Conservation (phyloP, 78 protist genomes). For the Chrysochromulina tobinii region DNA sequence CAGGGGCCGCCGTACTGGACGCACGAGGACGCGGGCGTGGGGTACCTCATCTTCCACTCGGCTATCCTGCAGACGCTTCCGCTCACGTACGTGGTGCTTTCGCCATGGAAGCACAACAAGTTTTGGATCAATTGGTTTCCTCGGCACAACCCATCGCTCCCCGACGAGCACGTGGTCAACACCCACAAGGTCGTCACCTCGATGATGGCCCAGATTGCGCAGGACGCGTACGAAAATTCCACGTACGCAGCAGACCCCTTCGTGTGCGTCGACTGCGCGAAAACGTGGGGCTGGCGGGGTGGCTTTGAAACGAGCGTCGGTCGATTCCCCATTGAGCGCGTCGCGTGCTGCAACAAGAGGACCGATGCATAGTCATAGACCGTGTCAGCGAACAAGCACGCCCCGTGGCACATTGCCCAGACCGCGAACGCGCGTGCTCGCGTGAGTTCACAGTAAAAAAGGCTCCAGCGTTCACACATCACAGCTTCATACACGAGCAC, state of each 20-base stretch:
- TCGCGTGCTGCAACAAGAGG: neutral
- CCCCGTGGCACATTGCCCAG: too few relatives aligned
- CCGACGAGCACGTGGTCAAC: neutral
- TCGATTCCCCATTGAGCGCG: neutral
- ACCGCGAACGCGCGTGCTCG: too few relatives aligned
- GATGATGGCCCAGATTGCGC: neutral
- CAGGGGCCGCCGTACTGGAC: too few relatives aligned
- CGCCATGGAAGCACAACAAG: neutral
- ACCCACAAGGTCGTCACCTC: neutral
- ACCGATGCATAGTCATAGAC: too few relatives aligned
- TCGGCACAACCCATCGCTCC: neutral
- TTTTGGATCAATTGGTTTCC: neutral
- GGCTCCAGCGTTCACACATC: too few relatives aligned
- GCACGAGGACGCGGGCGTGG: too few relatives aligned
- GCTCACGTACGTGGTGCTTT: neutral
- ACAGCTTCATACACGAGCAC: too few relatives aligned
- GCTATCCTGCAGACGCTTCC: neutral
- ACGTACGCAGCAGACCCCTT: neutral
- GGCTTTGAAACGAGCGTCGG: neutral
- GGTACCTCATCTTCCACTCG: too few relatives aligned
- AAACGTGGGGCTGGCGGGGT: neutral
- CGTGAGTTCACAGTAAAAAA: too few relatives aligned
- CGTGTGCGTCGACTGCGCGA: neutral
- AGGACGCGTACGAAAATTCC: neutral
- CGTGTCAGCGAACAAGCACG: too few relatives aligned